phyloP scores from a whole-genome alignment of 805 yeast genomes.

The Myxozyma kluyveri region DNA sequence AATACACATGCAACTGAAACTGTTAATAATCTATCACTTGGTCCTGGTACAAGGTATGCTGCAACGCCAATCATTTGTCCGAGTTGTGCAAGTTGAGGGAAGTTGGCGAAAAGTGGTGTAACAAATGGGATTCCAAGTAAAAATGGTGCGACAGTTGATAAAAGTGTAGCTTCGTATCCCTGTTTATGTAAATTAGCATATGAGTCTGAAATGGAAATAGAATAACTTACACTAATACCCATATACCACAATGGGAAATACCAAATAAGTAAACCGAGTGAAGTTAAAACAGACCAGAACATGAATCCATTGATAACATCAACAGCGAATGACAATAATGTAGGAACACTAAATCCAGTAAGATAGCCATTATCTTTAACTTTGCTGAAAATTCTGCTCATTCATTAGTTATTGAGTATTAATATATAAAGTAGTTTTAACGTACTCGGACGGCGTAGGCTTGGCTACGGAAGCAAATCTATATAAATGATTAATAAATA shows the following conservation, averaged over 20 bases:
- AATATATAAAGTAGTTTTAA: neutral
- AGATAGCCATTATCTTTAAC: slow-evolving; percentile 11
- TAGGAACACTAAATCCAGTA: slow-evolving; percentile 24
- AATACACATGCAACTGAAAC: slow-evolving; percentile 67
- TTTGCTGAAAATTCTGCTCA: neutral
- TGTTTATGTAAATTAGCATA: slow-evolving; percentile 42
- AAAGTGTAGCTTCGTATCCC: slow-evolving; percentile 79
- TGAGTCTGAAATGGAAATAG: too few species aligned
- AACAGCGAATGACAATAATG: slow-evolving; percentile 35
- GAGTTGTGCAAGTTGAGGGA: slow-evolving; percentile 56
- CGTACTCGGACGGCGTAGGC: neutral
- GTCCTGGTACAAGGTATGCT: slow-evolving; percentile 64
- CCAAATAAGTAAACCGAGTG: slow-evolving; percentile 87
- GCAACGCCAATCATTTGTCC: slow-evolving; percentile 67
- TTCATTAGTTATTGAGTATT: neutral
- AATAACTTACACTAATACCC: slow-evolving; percentile 56
- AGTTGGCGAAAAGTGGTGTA: slow-evolving; percentile 41
- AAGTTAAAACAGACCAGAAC: slow-evolving; percentile 81
- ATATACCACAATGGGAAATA: slow-evolving; percentile 94
- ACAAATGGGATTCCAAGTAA: slow-evolving; percentile 50
- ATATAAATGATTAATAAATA: neutral
- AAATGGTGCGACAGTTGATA: slow-evolving; percentile 58
- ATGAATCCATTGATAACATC: slow-evolving; percentile 55
- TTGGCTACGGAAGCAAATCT: slow-evolving; percentile 10
- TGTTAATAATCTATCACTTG: slow-evolving; percentile 64